Evolutionary conservation across 2,329 filamentous ascomycete species (phyloP).

Genomic region (Macrophomina tecta): DNA sequence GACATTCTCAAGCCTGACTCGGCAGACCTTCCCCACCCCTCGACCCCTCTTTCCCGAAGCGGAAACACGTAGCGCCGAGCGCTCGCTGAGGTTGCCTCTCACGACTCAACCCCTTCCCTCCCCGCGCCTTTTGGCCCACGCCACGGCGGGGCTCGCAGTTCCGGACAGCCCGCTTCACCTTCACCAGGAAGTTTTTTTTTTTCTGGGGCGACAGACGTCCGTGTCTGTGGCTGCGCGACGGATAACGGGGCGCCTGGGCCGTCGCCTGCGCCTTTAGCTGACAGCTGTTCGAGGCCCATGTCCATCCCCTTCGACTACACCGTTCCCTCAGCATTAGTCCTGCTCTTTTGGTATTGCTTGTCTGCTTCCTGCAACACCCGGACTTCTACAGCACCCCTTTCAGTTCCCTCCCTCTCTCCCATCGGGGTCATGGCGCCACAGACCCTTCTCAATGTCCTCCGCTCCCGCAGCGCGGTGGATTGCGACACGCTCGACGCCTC

Average conservation of each 20-base stretch:
- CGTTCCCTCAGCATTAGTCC: too few relatives aligned
- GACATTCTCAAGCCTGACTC: not conserved
- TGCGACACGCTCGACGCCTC: constrained; percentile 30
- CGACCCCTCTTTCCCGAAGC: constrained; percentile 16
- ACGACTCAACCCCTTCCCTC: not conserved
- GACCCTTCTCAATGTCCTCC: constrained; percentile 29
- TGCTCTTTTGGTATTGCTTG: not conserved
- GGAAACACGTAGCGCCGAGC: constrained; percentile 8
- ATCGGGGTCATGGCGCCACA: not conserved
- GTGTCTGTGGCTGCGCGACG: not conserved
- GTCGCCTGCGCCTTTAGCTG: not conserved
- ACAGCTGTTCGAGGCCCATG: not conserved
- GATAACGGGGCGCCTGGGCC: not conserved
- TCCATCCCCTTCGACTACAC: not conserved
- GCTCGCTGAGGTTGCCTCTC: not conserved
- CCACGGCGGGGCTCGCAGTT: not conserved
- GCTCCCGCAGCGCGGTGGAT: constrained; percentile 23
- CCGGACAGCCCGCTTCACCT: not conserved
- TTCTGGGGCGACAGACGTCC: constrained; percentile 14
- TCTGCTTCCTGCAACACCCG: not conserved
- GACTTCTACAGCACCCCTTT: not conserved
- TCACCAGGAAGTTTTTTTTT: not conserved
- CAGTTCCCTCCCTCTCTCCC: not conserved
- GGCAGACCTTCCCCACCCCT: constrained; percentile 8
- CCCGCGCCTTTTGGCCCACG: not conserved